Conservation (phyloP, 306 rosid species). For the Malus fusca region DNA sequence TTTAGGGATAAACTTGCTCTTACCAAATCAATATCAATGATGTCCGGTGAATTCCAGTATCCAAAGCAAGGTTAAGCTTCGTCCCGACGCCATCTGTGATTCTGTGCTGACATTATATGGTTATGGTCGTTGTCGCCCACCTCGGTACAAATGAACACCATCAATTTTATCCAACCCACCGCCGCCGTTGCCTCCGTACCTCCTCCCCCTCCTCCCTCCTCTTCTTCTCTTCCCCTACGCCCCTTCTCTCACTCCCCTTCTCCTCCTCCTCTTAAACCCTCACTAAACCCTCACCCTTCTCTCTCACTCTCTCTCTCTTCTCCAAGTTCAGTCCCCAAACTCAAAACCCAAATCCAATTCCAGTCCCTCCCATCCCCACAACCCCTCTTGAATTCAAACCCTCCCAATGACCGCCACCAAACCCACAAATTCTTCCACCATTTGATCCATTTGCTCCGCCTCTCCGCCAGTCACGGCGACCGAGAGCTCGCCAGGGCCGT, state of each 20-base stretch:
- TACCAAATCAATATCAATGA: too few species aligned
- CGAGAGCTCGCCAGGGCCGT: constrained; percentile 43
- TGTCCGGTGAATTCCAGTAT: too few species aligned
- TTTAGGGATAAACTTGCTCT: too few species aligned
- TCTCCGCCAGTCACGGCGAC: constrained; percentile 35
- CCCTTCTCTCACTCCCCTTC: constrained; percentile 2
- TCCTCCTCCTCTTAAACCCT: constrained; percentile 8
- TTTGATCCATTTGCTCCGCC: constrained; percentile 38
- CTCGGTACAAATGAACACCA: constrained; percentile 14
- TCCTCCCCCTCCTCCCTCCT: neutral
- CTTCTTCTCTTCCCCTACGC: constrained; percentile 11
- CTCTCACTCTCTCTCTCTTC: constrained; percentile 5
- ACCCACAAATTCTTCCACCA: neutral
- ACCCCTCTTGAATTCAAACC: constrained; percentile 10
- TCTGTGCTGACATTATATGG: neutral
- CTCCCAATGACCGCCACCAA: constrained; percentile 1
- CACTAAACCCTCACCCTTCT: constrained; percentile 3
- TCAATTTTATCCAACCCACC: constrained; percentile 14
- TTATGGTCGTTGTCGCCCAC: constrained; percentile 9
- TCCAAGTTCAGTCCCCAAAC: neutral
- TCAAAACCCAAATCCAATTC: constrained; percentile 11
- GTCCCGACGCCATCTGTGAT: too few species aligned
- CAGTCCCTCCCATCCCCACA: constrained; percentile 1
- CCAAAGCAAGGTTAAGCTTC: too few species aligned
- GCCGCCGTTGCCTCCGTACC: neutral